Evolutionary conservation across 1,284 basidiomycete genomes (phyloP).

Genomic region (Heterobasidion occidentale): DNA sequence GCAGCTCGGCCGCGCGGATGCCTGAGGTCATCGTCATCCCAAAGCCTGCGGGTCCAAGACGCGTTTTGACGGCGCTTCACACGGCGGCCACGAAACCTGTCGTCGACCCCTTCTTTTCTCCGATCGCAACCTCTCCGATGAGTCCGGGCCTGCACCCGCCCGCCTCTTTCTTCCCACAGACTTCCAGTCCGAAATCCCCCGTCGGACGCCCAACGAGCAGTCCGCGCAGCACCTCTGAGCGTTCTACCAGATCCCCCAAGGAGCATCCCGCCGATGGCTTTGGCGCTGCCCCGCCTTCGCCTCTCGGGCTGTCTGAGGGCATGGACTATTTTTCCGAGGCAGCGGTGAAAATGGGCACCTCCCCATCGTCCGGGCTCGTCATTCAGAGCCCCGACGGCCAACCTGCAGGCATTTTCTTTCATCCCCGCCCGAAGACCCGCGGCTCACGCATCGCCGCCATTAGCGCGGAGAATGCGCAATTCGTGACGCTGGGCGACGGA

Average conservation of each 20-base stretch:
- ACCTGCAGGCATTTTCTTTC: conserved; percentile 92
- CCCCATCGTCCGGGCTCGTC: conserved; percentile 81
- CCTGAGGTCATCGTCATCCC: conserved; percentile 93
- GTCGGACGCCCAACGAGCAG: conserved; percentile 34
- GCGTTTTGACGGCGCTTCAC: conserved; percentile 84
- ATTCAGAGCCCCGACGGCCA: conserved; percentile 91
- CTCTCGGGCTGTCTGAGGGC: conserved; percentile 67
- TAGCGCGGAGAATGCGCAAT: background rate
- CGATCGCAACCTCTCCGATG: conserved; percentile 86
- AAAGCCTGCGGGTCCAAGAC: conserved; percentile 89
- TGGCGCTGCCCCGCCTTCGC: conserved; percentile 55
- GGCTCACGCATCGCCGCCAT: background rate
- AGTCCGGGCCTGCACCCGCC: conserved; percentile 48
- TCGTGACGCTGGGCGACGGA: background rate
- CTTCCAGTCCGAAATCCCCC: conserved; percentile 30
- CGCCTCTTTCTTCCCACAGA: conserved; percentile 35
- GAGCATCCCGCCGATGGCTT: conserved; percentile 29
- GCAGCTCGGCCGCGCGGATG: conserved; percentile 27
- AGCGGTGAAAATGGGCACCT: conserved; percentile 62
- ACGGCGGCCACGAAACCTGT: conserved; percentile 79
- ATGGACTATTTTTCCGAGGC: conserved; percentile 86
- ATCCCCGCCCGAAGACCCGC: conserved; percentile 50
- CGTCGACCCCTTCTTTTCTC: conserved; percentile 84
- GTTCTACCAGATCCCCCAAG: conserved; percentile 47
- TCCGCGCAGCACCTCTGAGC: conserved; percentile 49